These are phyloP conservation scores for Letharia columbiana DNA, from an alignment of 495 filamentous ascomycete species.

Conservation along the genomic window DNA sequence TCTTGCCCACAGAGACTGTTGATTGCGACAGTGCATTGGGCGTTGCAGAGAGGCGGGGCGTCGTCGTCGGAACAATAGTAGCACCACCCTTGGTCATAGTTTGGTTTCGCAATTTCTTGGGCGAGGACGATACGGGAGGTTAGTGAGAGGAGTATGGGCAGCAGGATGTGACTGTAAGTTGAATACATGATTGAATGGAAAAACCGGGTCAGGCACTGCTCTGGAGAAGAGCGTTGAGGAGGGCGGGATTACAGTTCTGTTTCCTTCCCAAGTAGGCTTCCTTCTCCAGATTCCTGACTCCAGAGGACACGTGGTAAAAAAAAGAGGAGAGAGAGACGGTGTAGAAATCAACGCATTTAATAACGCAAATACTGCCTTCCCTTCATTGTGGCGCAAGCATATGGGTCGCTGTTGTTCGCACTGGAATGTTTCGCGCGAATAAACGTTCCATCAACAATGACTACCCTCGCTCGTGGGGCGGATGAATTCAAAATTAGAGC, in stretches of 20 bases:
- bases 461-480: background rate
- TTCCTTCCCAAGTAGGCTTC: background rate
- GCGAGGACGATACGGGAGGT: background rate
- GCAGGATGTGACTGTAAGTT: background rate
- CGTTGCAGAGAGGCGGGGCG: constrained; percentile 15
- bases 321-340: background rate
- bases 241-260: background rate
- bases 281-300: background rate
- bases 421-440: background rate
- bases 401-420: background rate
- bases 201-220: background rate
- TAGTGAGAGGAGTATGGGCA: background rate
- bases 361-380: no score
- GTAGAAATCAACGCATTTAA: background rate
- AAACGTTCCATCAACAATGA: background rate
- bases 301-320: background rate
- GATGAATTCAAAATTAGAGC: background rate
- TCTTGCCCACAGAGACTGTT: constrained; percentile 8
- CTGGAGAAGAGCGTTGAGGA: background rate
- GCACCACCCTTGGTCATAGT: constrained; percentile 13
- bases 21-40: constrained; percentile 11
- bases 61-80: constrained; percentile 17
- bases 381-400: background rate
- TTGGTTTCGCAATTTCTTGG: background rate
- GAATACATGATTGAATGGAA: background rate